Conservation (phyloP, 2,329 filamentous ascomycete genomes). For the Colletotrichum australisinense region DNA sequence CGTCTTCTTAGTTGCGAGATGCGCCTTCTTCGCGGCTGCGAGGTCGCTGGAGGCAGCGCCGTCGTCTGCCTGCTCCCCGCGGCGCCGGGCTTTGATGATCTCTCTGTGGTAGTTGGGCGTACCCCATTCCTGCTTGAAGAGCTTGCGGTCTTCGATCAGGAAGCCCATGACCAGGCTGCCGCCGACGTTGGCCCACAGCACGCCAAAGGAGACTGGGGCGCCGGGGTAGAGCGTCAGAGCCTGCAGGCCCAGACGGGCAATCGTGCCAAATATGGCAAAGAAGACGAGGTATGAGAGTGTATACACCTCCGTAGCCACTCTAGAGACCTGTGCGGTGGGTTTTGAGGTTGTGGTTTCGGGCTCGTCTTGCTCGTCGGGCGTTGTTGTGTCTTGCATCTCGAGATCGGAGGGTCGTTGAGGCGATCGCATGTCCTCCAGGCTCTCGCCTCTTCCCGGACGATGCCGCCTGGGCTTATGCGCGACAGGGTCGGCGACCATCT, state of each 20-base stretch:
- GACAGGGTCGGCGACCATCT: conserved; percentile 49
- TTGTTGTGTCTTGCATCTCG: conserved; percentile 6
- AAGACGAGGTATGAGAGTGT: conserved; percentile 85
- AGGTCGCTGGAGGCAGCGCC: conserved; percentile 48
- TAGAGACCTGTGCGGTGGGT: conserved; percentile 52
- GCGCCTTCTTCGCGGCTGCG: conserved; percentile 64
- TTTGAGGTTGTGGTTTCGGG: not conserved
- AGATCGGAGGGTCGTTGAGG: not conserved
- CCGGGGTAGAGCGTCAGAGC: conserved; percentile 84
- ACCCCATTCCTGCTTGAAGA: conserved; percentile 79
- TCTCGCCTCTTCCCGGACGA: not conserved
- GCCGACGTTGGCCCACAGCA: conserved; percentile 88
- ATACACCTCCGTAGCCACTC: conserved; percentile 69
- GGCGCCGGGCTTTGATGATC: conserved; percentile 45
- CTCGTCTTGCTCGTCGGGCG: not conserved
- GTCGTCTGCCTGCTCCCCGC: conserved; percentile 49
- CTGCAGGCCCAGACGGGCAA: conserved; percentile 84
- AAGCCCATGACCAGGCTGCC: conserved; percentile 90
- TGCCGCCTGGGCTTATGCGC: not conserved
- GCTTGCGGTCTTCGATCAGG: conserved; percentile 78
- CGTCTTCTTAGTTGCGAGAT: conserved; percentile 79
- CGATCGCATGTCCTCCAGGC: conserved; percentile 28
- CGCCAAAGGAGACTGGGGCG: conserved; percentile 77
- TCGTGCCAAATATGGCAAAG: conserved; percentile 86
- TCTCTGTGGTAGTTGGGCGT: conserved; percentile 51